Evolutionary conservation across 2,329 filamentous ascomycete species (phyloP).

Genomic region (Cercospora citrullina): DNA sequence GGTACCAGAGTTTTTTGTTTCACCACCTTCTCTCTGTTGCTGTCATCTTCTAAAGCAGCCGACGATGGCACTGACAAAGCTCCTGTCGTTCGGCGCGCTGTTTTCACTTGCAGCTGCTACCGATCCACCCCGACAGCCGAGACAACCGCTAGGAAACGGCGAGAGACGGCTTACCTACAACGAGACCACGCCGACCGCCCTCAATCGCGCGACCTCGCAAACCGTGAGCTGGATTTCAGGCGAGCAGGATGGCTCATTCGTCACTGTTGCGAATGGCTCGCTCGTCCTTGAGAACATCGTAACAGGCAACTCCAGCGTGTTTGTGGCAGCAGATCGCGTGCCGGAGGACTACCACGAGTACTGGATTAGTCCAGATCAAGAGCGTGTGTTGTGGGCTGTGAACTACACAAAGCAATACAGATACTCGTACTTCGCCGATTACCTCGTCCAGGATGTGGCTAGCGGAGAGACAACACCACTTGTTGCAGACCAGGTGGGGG

Average conservation of each 20-base stretch:
- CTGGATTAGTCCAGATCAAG: constrained; percentile 61
- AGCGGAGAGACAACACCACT: constrained; percentile 57
- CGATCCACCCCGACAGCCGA: constrained; percentile 21
- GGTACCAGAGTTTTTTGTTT: background rate
- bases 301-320: constrained; percentile 57
- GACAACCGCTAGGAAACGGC: constrained; percentile 24
- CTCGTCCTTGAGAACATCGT: constrained; percentile 63
- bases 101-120: constrained; percentile 22
- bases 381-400: constrained; percentile 61
- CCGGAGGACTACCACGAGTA: constrained; percentile 58
- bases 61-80: constrained; percentile 15
- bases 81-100: constrained; percentile 14
- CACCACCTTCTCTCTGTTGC: background rate
- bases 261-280: constrained; percentile 54
- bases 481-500: constrained; percentile 59
- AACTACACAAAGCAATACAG: constrained; percentile 70
- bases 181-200: constrained; percentile 23
- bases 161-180: constrained; percentile 24
- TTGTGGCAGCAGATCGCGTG: constrained; percentile 60
- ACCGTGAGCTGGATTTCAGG: constrained; percentile 56
- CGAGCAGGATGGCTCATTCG: constrained; percentile 62
- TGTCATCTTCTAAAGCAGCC: background rate
- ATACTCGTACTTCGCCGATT: constrained; percentile 67
- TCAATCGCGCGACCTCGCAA: constrained; percentile 15
- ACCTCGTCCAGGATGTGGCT: constrained; percentile 63